Conservation (phyloP, 2,329 filamentous ascomycete genomes). For the Fusarium pseudoanthophilum region DNA sequence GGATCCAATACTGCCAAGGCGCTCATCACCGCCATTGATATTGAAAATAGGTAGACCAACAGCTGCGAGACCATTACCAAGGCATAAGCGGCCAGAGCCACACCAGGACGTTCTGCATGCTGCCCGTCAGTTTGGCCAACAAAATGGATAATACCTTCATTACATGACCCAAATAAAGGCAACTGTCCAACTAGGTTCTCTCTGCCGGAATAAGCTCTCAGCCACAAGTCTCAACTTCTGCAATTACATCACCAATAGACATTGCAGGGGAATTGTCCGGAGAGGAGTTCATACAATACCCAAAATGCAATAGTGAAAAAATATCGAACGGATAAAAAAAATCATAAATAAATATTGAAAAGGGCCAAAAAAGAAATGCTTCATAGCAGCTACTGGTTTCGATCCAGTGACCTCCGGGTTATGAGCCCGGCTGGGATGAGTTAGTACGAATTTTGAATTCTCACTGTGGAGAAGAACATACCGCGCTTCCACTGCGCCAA, state of each 20-base stretch:
- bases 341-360: neutral
- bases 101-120: fast-evolving
- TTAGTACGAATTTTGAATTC: neutral
- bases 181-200: too few species aligned
- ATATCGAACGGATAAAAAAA: fast-evolving
- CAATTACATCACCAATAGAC: too few species aligned
- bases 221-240: too few species aligned
- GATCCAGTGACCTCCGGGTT: conserved; percentile 39
- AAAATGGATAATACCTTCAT: fast-evolving
- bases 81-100: fast-evolving
- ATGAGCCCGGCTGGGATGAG: conserved; percentile 33
- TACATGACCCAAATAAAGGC: too few species aligned
- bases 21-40: fast-evolving
- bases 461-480: conserved; percentile 4
- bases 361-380: neutral
- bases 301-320: neutral
- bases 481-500: conserved; percentile 41
- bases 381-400: conserved; percentile 35
- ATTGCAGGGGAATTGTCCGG: too few species aligned
- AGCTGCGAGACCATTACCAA: neutral
- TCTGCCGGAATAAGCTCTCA: too few species aligned
- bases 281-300: too few species aligned
- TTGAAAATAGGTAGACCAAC: fast-evolving
- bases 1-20: fast-evolving
- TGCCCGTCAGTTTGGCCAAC: fast-evolving